Evolutionary conservation across 805 yeast genomes (phyloP).

Genomic region (Torulaspora indica): DNA sequence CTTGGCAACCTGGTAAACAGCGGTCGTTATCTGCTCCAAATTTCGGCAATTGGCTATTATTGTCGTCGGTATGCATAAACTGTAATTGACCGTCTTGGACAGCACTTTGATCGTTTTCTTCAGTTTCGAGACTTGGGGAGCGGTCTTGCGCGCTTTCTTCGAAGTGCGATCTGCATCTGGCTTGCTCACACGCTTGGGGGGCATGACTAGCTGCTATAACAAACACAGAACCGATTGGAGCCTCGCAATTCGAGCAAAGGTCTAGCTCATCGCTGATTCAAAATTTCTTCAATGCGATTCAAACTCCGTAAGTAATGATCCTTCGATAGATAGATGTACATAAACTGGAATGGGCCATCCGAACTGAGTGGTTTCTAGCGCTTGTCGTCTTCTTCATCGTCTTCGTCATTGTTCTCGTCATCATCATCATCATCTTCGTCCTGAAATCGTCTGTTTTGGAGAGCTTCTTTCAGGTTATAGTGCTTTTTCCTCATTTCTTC

Average conservation of each 20-base stretch:
- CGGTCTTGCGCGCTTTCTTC: slow-evolving; percentile 2
- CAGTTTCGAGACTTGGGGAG: slow-evolving; percentile 10
- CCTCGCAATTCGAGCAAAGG: not conserved
- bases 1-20: slow-evolving; percentile 75
- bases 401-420: slow-evolving; percentile 36
- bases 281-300: slow-evolving; percentile 3
- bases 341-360: not conserved
- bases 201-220: not conserved
- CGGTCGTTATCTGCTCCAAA: slow-evolving; percentile 66
- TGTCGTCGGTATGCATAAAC: slow-evolving; percentile 72
- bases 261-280: slow-evolving; percentile 4
- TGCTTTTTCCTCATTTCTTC: slow-evolving; percentile 78
- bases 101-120: slow-evolving; percentile 19
- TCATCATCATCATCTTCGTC: slow-evolving; percentile 27
- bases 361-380: not conserved
- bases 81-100: slow-evolving; percentile 37
- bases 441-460: slow-evolving; percentile 26
- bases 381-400: not conserved
- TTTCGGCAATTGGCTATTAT: slow-evolving; percentile 57
- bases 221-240: too few species aligned
- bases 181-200: slow-evolving; percentile 5
- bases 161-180: not conserved
- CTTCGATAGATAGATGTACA: slow-evolving; percentile 1
- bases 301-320: slow-evolving; percentile 1
- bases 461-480: slow-evolving; percentile 54